Conservation (phyloP, 202 grass and related monocot genomes). For the Musa balbisiana region DNA sequence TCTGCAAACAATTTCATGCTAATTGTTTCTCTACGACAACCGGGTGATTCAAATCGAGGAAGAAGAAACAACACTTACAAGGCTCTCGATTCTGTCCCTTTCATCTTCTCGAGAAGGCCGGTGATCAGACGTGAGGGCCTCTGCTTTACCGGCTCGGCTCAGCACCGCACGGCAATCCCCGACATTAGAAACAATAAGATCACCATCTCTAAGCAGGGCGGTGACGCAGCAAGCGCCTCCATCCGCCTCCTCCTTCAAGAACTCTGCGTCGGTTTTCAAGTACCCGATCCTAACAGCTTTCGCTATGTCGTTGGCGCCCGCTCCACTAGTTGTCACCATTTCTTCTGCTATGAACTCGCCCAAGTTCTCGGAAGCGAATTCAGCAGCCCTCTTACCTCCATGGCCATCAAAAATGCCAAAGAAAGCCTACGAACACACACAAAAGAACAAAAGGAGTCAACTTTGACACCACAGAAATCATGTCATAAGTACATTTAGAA, state of each 20-base stretch:
- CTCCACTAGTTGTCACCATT: constrained; percentile 25
- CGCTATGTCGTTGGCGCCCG: constrained; percentile 28
- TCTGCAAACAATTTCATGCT: constrained; percentile 2
- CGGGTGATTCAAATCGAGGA: not conserved
- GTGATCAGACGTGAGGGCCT: constrained; percentile 83
- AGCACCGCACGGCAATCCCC: constrained; percentile 87
- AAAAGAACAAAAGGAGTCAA: not conserved
- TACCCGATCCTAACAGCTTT: constrained; percentile 47
- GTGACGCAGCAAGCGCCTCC: constrained; percentile 90
- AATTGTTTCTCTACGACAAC: no score
- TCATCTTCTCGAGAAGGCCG: constrained; percentile 61
- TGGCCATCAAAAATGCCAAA: constrained; percentile 97
- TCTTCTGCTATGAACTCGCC: constrained; percentile 52
- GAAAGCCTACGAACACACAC: constrained; percentile 40
- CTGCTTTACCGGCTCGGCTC: constrained; percentile 60
- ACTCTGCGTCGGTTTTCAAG: constrained; percentile 65
- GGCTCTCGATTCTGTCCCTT: constrained; percentile 66
- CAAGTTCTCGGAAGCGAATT: constrained; percentile 80
- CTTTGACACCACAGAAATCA: not conserved
- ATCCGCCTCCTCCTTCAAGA: constrained; percentile 52
- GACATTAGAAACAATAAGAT: constrained; percentile 68
- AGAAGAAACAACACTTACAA: constrained; percentile 38
- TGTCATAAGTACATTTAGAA: not conserved
- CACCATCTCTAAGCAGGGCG: constrained; percentile 51
- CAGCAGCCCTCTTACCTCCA: constrained; percentile 66